A percentile compares a stretch with the other conserved stretches of the same genome.
Evolutionary conservation across 306 rosid genomes (phyloP).

Genomic region (Calophaca sinica): DNA sequence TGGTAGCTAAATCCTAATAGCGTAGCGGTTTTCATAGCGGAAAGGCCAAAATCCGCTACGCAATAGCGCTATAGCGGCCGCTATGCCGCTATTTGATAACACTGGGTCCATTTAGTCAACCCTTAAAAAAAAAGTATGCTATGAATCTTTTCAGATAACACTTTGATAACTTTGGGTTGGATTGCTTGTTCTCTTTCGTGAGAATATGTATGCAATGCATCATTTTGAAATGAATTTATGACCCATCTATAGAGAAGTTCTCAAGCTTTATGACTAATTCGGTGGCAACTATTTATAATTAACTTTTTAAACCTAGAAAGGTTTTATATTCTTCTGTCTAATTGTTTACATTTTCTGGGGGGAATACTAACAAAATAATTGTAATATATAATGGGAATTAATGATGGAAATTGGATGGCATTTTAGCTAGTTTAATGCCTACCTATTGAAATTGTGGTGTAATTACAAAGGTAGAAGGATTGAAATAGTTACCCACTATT

Average conservation of each 20-base stretch:
- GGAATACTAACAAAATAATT: background rate
- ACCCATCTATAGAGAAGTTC: background rate
- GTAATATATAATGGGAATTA: conserved; percentile 12
- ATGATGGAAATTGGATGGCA: background rate
- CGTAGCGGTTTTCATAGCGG: too few relatives aligned
- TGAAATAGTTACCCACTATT: conserved; percentile 8
- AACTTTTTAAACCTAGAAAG: conserved; percentile 1
- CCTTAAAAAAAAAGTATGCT: background rate
- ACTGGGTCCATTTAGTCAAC: conserved; percentile 14
- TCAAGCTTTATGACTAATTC: background rate
- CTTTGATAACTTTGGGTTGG: conserved; percentile 22
- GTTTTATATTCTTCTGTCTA: background rate
- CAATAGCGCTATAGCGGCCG: too few relatives aligned
- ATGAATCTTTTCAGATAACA: background rate
- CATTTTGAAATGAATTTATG: background rate
- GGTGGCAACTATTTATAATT: conserved; percentile 17
- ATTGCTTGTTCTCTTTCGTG: background rate
- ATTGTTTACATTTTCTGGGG: background rate
- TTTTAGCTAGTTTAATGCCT: background rate
- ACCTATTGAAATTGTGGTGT: background rate
- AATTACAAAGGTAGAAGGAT: conserved; percentile 9
- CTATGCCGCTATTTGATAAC: too few relatives aligned
- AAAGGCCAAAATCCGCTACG: too few relatives aligned
- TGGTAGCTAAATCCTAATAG: too few relatives aligned
- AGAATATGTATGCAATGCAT: conserved; percentile 15